These are phyloP conservation scores for Penicillium simplicissimum DNA, from an alignment of 495 filamentous ascomycete genomes.

Conservation along the genomic window DNA sequence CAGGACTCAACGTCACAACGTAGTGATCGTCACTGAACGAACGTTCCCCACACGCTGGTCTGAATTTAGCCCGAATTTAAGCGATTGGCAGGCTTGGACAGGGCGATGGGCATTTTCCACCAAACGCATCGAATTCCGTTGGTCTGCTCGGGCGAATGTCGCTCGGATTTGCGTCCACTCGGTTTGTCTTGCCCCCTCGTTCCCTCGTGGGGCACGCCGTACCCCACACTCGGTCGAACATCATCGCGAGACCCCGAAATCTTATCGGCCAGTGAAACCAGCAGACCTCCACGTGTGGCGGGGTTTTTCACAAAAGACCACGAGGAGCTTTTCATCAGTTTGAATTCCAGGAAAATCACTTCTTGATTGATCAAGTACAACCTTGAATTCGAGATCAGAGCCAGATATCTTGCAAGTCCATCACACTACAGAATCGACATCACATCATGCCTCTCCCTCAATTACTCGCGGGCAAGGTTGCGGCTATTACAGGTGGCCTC, in stretches of 20 bases:
- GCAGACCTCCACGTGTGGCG: conserved; percentile 1
- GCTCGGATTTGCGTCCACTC: conserved; percentile 2
- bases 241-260: conserved; percentile 36
- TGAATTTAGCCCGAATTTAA: background rate
- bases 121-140: background rate
- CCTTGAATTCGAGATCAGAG: background rate
- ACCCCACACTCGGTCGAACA: conserved; percentile 36
- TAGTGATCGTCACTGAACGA: background rate
- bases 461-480: conserved; percentile 63
- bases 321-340: background rate
- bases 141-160: conserved; percentile 1
- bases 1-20: no score
- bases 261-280: conserved; percentile 20
- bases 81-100: background rate
- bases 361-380: background rate
- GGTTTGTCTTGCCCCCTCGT: conserved; percentile 4
- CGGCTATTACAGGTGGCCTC: conserved; percentile 69
- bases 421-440: background rate
- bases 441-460: conserved; percentile 41
- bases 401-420: background rate
- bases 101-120: background rate
- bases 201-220: conserved; percentile 18
- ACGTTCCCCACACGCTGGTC: background rate
- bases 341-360: background rate
- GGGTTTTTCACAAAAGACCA: conserved; percentile 2